Evolutionary conservation across 1,139 yeast species (phyloP).

Genomic region (Suhomyces panamericanus): DNA sequence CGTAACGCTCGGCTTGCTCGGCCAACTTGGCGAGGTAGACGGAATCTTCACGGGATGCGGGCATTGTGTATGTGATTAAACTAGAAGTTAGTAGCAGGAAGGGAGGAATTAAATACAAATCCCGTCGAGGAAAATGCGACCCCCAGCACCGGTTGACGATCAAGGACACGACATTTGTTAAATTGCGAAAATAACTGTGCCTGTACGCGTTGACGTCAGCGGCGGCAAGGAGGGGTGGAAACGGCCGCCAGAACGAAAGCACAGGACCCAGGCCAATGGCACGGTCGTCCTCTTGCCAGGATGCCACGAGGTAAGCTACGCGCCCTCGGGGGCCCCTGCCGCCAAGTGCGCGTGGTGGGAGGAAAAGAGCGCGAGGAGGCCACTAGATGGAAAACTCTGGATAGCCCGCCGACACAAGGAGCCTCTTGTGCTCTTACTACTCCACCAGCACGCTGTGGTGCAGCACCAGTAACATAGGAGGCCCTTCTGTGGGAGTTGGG

Average conservation of each 20-base stretch:
- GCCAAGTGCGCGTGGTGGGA: background rate
- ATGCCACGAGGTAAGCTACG: background rate
- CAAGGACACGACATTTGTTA: constrained; percentile 6
- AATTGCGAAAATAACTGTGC: constrained; percentile 5
- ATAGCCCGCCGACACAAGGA: too few species aligned
- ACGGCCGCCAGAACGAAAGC: background rate
- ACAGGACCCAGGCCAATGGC: background rate
- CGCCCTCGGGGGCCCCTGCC: background rate
- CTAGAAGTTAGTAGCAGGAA: constrained; percentile 9
- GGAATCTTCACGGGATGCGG: constrained; percentile 94
- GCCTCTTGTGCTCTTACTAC: background rate
- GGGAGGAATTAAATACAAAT: constrained; percentile 1
- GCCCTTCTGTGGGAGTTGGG: too few species aligned
- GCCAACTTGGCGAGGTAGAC: constrained; percentile 98
- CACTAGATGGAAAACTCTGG: too few species aligned
- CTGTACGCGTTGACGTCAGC: constrained; percentile 3
- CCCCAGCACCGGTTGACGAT: constrained; percentile 7
- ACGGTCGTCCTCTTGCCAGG: background rate
- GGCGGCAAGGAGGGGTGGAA: constrained; percentile 2
- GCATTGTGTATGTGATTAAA: constrained; percentile 42
- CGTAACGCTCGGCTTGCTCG: constrained; percentile 99
- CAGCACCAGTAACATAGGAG: too few species aligned
- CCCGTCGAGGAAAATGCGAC: constrained; percentile 7
- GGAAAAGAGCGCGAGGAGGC: background rate
- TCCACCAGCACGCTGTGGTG: background rate